Evolutionary conservation across 306 rosid genomes (phyloP).

Genomic region (Cucurbita argyrosperma): DNA sequence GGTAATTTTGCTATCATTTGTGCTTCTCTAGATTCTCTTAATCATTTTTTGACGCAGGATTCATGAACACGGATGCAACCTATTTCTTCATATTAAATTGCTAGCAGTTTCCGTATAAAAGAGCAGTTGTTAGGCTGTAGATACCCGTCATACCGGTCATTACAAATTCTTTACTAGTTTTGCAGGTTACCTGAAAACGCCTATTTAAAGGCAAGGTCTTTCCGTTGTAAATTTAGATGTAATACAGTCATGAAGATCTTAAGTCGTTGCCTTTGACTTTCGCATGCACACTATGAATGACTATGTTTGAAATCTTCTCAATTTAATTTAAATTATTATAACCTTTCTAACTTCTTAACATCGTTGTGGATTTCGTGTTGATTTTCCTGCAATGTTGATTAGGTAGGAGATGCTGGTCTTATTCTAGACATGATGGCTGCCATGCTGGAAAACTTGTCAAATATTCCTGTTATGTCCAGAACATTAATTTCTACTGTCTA

Average conservation of each 20-base stretch:
- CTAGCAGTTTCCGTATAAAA: background rate
- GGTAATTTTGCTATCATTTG: slow-evolving; percentile 22
- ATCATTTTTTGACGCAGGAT: background rate
- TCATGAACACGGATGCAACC: background rate
- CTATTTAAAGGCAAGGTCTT: background rate
- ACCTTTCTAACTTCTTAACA: background rate
- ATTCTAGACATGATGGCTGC: slow-evolving; percentile 77
- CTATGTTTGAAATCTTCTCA: background rate
- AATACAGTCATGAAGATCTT: background rate
- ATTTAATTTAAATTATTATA: background rate
- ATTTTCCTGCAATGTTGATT: slow-evolving; percentile 13
- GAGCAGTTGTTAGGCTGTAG: background rate
- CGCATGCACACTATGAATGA: background rate
- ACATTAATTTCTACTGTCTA: slow-evolving; percentile 30
- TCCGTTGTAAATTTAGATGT: background rate
- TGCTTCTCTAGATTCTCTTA: background rate
- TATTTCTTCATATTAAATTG: background rate
- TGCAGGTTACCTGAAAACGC: background rate
- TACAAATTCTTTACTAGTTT: background rate
- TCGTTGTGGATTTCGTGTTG: background rate
- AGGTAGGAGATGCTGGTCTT: slow-evolving; percentile 89
- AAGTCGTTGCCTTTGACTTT: background rate
- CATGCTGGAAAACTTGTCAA: slow-evolving; percentile 72
- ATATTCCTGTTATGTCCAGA: slow-evolving; percentile 49
- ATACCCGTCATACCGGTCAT: background rate